Base-by-base conservation (phyloP, 306 rosid genomes). In the Canavalia ensiformis region DNA sequence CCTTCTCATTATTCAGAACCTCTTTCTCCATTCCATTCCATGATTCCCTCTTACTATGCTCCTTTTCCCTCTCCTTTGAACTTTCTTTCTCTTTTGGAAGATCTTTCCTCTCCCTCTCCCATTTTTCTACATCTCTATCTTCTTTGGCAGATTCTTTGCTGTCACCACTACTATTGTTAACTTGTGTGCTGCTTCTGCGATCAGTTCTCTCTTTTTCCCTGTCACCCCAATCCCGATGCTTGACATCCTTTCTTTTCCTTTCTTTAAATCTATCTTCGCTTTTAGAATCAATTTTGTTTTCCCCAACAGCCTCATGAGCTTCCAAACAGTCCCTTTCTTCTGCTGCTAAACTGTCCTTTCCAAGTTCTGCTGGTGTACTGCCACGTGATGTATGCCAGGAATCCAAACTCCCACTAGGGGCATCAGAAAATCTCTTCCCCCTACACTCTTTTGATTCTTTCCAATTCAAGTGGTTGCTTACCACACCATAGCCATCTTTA, bases 181-280 rank as follows among this genome's bases (percentile, higher is more conserved):
- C 87, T 78, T 80, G 94, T 57, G 80, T 44, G 79, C 62, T 88
- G 82, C 84, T 85, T 90, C 87, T 88, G 52, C 88, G 91, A 78
- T 90, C 97, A 87, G 72, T 84, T 88, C 90, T 92, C 78, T 95
- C 97, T 78, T 86, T 95, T 79, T 91, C 99, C 75, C 85, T 92
- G 58, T 95, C 98, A 35, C 86, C 94, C 97, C 97, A 92, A 7
- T 95, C 97, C 76, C 95, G 89, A 79, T 91, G 94, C 83, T 87
- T 91, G 62, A 72, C 73, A 10, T 93, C 97, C 89, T 95, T 95
- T 84, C 92, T 88, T 85, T 93, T 95, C 66, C 89, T 95, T 62
- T 91, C 97, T 85, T 88, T 92, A 42, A 87, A 89, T 74, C 90
- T 90, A 75, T 95, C 99, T 4, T 94, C 97, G 34, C 89, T 88